phyloP scores from a whole-genome alignment of 1,284 basidiomycete species.

The Pascua guehoae region DNA sequence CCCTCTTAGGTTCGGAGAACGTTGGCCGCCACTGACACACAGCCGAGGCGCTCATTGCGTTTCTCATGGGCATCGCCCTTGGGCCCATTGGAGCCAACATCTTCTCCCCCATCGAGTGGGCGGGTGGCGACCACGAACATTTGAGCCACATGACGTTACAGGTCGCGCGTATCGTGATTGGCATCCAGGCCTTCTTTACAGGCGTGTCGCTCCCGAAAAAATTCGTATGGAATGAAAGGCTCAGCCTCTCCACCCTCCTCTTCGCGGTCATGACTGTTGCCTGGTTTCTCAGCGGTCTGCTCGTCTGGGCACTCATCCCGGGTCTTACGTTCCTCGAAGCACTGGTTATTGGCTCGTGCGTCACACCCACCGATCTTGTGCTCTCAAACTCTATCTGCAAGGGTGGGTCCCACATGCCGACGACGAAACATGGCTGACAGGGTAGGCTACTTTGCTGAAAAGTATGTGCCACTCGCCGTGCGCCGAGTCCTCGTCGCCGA shows the following conservation, averaged over 20 bases:
- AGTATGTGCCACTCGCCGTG: conserved; percentile 43
- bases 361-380: conserved; percentile 95
- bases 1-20: no score
- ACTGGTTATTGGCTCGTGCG: conserved; percentile 83
- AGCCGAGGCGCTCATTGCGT: conserved; percentile 91
- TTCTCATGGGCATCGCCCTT: conserved; percentile 88
- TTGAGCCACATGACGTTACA: conserved; percentile 57
- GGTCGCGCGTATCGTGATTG: conserved; percentile 86
- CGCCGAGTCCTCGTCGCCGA: conserved; percentile 48
- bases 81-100: conserved; percentile 38
- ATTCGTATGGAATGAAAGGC: conserved; percentile 84
- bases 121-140: conserved; percentile 11
- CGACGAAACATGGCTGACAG: neutral
- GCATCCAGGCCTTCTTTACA: conserved; percentile 93
- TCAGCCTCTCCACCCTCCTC: conserved; percentile 74
- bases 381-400: conserved; percentile 62
- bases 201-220: conserved; percentile 85
- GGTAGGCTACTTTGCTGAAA: conserved; percentile 42
- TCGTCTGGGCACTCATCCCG: conserved; percentile 85
- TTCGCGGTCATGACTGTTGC: conserved; percentile 75
- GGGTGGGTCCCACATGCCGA: conserved; percentile 28
- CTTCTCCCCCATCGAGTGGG: conserved; percentile 32
- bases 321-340: conserved; percentile 79
- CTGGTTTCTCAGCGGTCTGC: conserved; percentile 76
- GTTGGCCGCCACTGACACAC: conserved; percentile 46